Evolutionary conservation across 1,284 basidiomycete genomes (phyloP), one percentile per base, ranked within the genome.

Genomic region (Apiotrichum akiyoshidainum): DNA sequence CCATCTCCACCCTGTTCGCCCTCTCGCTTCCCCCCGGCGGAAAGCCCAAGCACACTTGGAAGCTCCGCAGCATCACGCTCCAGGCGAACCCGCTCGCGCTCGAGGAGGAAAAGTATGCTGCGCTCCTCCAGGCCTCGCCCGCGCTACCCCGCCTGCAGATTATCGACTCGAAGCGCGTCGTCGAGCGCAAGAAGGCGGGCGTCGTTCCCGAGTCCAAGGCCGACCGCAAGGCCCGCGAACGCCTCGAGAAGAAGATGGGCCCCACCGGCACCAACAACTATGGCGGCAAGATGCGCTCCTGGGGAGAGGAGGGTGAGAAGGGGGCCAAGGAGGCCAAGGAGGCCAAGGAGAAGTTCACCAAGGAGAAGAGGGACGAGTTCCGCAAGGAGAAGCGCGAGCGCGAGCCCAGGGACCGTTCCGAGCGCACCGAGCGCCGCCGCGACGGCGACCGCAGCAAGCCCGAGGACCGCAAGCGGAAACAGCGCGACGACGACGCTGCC

Each of bases 141-240:
- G 63, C 58, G 21, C 44, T 75, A 37, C 73, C 73, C 9, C 70
- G 69, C n/a, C 51, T 77, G 39, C 73, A 75, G 60, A 77, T 77
- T 50, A 68, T 77, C 50, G 75, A 77, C 61, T 60, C 67, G 21
- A 70, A 71, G 57, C 65, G 75, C n/a, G 67, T 77, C 10, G 65
- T 68, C 22, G 73, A 77, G 64, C 46, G 72, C 44, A 74, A 72
- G 58, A 46, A 65, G 21, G 71, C 71, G 33, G 73, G 70, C 16
- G 63, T 65, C 53, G 61, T 66, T 1, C 59, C 63, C 39, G 72
- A 71, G 61, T 59, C 52, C 21, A 72, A 65, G 61, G 44, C 49
- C 31, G 69, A 74, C 40, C 58, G 59, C 35, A 59, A 53, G 42
- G 52, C 46, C 0, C 54, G 68, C 34, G 69, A 70, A 48, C 67